Conservation (phyloP, 164 flowering plant genomes). For the Chimonanthus salicifolius region DNA sequence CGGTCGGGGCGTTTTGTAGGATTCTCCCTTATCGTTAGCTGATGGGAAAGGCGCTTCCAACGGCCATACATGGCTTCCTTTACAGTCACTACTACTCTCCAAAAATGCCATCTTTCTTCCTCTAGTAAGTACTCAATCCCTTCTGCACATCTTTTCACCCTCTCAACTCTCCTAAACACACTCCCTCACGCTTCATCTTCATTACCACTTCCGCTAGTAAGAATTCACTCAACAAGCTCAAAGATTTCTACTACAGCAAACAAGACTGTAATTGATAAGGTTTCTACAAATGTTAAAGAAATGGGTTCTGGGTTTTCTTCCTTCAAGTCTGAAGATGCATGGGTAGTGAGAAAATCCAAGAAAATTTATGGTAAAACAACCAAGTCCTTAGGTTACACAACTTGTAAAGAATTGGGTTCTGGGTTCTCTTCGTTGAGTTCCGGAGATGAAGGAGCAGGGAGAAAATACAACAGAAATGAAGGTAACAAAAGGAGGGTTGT, state of each 20-base stretch:
- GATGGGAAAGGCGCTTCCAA: conserved; percentile 14
- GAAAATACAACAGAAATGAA: conserved; percentile 11
- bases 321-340: conserved; percentile 22
- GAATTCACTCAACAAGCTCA: conserved; percentile 12
- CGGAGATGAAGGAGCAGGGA: conserved; percentile 15
- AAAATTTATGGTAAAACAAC: conserved; percentile 6
- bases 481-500: neutral
- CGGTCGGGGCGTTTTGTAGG: too few relatives aligned
- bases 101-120: conserved; percentile 26
- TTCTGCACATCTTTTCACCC: conserved; percentile 16
- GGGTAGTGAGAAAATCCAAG: conserved; percentile 11
- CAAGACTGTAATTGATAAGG: conserved; percentile 12
- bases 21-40: neutral
- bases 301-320: conserved; percentile 29
- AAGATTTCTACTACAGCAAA: conserved; percentile 14
- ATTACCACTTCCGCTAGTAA: conserved; percentile 15
- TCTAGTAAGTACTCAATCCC: conserved; percentile 43
- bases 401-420: conserved; percentile 13
- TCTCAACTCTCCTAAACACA: conserved; percentile 20
- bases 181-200: conserved; percentile 13
- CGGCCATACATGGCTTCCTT: conserved; percentile 54
- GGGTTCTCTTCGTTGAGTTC: conserved; percentile 23
- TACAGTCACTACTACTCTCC: conserved; percentile 36
- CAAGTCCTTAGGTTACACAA: conserved; percentile 1
- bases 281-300: conserved; percentile 16